Evolutionary conservation across 78 protist genomes (phyloP).

Genomic region (Paulinella micropora): DNA sequence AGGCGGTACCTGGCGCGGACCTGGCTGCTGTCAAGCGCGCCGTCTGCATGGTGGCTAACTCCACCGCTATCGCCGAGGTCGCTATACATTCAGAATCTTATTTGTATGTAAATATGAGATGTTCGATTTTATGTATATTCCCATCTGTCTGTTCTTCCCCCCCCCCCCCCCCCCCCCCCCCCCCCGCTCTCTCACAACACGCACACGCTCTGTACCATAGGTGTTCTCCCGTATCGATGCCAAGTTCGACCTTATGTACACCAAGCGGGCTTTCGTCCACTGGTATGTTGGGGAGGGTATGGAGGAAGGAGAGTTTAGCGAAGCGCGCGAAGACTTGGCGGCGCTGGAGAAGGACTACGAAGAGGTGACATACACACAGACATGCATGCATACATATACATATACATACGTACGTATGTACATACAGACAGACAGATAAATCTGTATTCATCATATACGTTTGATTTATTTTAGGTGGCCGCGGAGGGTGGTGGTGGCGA

Average conservation of each 20-base stretch:
- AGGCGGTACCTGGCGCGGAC: conserved; percentile 92
- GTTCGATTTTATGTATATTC: background rate
- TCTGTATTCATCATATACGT: background rate
- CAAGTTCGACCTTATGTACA: conserved; percentile 94
- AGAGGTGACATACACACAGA: too few species aligned
- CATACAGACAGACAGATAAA: conserved; percentile 45
- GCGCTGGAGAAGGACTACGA: conserved; percentile 92
- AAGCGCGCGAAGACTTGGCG: conserved; percentile 94
- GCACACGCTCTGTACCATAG: conserved; percentile 97
- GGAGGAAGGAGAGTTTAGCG: conserved; percentile 98
- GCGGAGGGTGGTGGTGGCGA: background rate
- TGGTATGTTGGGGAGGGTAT: conserved; percentile 98
- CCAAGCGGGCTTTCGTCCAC: conserved; percentile 95
- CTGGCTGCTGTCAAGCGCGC: conserved; percentile 88
- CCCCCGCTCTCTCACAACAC: conserved; percentile 34
- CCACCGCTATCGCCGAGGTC: conserved; percentile 93
- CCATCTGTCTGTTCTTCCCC: background rate
- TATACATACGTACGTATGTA: too few species aligned
- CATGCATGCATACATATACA: too few species aligned
- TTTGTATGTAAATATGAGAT: too few species aligned
- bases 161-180: background rate
- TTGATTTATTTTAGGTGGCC: background rate
- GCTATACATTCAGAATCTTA: too few species aligned
- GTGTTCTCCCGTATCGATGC: conserved; percentile 84
- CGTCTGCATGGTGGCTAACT: conserved; percentile 85